A percentile compares a stretch with the other conserved stretches of the same genome.
These are phyloP conservation scores for Talaromyces wortmannii DNA, from an alignment of 495 filamentous ascomycete genomes.

Conservation along the genomic window DNA sequence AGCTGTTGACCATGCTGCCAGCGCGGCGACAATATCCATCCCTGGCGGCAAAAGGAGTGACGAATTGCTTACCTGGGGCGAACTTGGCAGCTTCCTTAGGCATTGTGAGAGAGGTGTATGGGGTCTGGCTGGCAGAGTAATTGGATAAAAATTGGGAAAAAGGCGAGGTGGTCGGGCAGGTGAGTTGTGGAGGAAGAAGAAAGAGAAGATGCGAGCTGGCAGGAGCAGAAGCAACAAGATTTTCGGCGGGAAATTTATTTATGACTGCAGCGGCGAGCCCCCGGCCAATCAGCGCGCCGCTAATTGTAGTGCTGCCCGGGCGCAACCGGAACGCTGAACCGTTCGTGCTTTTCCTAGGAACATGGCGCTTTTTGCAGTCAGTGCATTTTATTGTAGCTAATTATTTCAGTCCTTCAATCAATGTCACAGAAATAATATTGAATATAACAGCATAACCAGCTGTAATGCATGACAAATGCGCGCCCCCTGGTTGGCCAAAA, in stretches of 20 bases:
- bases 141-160: not conserved
- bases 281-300: slow-evolving; percentile 28
- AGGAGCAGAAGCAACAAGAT: slow-evolving; percentile 23
- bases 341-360: too few relatives aligned
- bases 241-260: slow-evolving; percentile 9
- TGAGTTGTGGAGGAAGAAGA: not conserved
- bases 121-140: not conserved
- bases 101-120: slow-evolving; percentile 31
- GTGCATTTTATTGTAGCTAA: not conserved
- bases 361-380: not conserved
- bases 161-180: not conserved
- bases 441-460: not conserved
- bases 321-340: slow-evolving; percentile 4
- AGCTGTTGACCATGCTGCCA: too few relatives aligned
- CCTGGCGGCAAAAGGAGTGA: not conserved
- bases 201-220: slow-evolving; percentile 8
- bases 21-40: too few relatives aligned
- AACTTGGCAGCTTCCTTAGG: slow-evolving; percentile 25
- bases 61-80: slow-evolving; percentile 2
- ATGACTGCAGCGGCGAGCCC: not conserved
- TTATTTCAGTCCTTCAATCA: too few relatives aligned
- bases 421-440: too few relatives aligned
- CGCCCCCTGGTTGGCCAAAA: too few relatives aligned
- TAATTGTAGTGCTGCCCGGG: slow-evolving; percentile 20
- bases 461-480: not conserved